A percentile compares a stretch with the other conserved stretches of the same genome.
phyloP scores from a whole-genome alignment of 208 protist species.

The Naegleria gruberi region DNA sequence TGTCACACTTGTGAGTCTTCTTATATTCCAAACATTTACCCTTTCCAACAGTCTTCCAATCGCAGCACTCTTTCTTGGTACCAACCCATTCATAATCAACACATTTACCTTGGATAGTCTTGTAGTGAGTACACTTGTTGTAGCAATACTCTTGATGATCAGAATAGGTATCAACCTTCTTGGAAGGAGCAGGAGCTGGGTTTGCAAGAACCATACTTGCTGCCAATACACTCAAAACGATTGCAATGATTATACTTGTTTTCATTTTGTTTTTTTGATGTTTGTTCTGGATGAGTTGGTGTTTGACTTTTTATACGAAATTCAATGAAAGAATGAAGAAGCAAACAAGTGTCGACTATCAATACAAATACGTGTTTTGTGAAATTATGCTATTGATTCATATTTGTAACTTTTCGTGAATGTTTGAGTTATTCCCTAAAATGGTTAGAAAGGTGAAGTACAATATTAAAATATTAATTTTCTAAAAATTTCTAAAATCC shows the following conservation, averaged over 20 bases:
- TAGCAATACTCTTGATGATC: neutral
- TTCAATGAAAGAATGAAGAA: too few species aligned
- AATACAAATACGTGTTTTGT: too few species aligned
- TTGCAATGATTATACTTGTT: neutral
- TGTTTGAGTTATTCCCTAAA: too few species aligned
- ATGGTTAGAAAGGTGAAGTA: too few species aligned
- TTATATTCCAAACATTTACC: neutral
- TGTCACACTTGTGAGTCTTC: neutral
- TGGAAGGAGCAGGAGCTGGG: too few species aligned
- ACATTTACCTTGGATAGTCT: neutral
- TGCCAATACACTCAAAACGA: neutral
- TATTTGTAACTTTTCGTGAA: too few species aligned
- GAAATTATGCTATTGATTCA: too few species aligned
- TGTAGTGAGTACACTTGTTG: neutral
- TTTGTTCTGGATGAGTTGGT: too few species aligned
- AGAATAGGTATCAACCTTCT: neutral
- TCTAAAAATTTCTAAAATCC: too few species aligned
- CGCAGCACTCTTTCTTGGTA: neutral
- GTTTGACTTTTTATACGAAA: too few species aligned
- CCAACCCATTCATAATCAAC: neutral
- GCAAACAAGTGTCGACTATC: too few species aligned
- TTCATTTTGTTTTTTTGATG: neutral
- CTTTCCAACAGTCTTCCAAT: neutral
- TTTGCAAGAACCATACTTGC: neutral
- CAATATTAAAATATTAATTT: too few species aligned